Evolutionary conservation across 2,329 filamentous ascomycete genomes (phyloP).

Genomic region (Thielaviopsis populi): DNA sequence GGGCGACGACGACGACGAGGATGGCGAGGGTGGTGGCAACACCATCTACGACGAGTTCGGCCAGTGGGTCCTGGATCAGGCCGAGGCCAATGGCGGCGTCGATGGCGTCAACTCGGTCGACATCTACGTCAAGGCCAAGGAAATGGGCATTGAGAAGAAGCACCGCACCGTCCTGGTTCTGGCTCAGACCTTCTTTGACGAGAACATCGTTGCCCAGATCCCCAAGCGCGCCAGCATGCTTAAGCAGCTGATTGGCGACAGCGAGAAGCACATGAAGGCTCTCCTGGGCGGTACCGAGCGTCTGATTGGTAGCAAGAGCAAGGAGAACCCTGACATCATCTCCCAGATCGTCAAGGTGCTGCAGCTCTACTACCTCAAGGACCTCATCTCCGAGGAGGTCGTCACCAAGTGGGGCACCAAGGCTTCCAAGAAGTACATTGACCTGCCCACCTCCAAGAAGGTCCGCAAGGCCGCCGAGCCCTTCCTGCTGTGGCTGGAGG

Average conservation of each 20-base stretch:
- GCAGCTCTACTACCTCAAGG: constrained; percentile 77
- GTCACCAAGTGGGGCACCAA: constrained; percentile 84
- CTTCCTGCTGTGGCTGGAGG: constrained; percentile 87
- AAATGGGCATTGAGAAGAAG: constrained; percentile 86
- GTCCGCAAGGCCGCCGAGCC: constrained; percentile 87
- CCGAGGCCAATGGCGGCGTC: constrained; percentile 56
- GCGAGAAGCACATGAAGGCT: constrained; percentile 88
- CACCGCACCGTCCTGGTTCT: constrained; percentile 86
- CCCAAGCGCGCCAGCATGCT: constrained; percentile 70
- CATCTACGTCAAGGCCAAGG: constrained; percentile 93
- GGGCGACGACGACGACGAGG: constrained; percentile 66
- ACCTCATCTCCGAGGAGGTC: constrained; percentile 76
- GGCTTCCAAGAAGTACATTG: constrained; percentile 97
- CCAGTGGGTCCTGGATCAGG: constrained; percentile 73
- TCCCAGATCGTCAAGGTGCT: constrained; percentile 71
- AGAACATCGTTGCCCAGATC: constrained; percentile 79
- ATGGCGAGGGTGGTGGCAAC: constrained; percentile 58
- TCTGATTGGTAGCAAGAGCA: constrained; percentile 56
- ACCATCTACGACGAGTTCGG: constrained; percentile 81
- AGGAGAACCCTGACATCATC: constrained; percentile 63
- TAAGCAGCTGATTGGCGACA: constrained; percentile 68
- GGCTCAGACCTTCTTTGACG: constrained; percentile 83
- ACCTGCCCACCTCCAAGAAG: constrained; percentile 78
- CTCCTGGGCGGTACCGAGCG: constrained; percentile 91
- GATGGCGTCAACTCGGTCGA: constrained; percentile 73